Evolutionary conservation across 2,329 filamentous ascomycete genomes (phyloP), one percentile per base, ranked within the genome.

Genomic region (Phoma sp.): DNA sequence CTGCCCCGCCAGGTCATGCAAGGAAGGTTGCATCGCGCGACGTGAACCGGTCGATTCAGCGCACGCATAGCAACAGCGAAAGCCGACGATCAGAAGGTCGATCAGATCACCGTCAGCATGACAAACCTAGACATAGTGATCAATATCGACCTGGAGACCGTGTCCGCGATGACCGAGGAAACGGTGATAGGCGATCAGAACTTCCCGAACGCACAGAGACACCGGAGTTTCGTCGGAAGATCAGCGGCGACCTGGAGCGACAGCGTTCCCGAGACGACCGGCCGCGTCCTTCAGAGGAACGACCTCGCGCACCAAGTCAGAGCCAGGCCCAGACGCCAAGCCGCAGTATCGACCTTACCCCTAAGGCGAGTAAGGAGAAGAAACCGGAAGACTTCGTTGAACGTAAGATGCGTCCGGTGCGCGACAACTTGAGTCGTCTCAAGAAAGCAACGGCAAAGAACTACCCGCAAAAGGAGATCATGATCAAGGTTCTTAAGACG

Each of bases 371-470:
- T 13, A 67, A 67, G 44, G 64, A 68, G 32, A 66, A 64, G 59
- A 67, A 70, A 47, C 58, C 75, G 7, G 70, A 86, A 42, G 78
- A 82, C 46, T 79, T 80, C 49, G 76, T 84, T 43, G 78, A 80
- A 59, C 74, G 79, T 24, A 77, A 82, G 33, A 70, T 88, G 55
- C 83, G 83, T 55, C 84, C 85, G 11, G 83, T 89, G 25, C 80
- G 80, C 43, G 80, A 83, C 55, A 86, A 84, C 57, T 82, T 89
- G 45, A 80, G 83, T 59, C 79, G 78, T 25, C 83, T 89, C 48
- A 78, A 83, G 48, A 82, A 80, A 46, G 86, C 86, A 4, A 88
- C 84, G 2, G 84, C 83, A 60, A 85, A 86, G 61, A 82, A 82
- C 44, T 83, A 87, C 57, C 85, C 84, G 49, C 84, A 82, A 25